Base-by-base conservation (phyloP, 2,329 filamentous ascomycete genomes). In the Colletotrichum aenigma region DNA sequence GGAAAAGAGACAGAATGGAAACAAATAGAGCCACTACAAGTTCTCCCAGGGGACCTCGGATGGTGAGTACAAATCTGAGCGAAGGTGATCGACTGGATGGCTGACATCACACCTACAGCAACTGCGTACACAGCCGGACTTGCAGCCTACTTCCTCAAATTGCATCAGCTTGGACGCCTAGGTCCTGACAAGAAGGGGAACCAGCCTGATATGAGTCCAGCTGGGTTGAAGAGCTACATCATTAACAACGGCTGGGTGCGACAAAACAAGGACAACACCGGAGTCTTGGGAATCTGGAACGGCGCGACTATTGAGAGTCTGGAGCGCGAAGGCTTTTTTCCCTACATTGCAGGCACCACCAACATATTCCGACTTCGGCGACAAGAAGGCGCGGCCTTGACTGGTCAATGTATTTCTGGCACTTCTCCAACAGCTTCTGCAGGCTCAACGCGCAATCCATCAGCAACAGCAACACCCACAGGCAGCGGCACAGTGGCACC, bases 31-130 rank as follows among this genome's bases (percentile, higher is more conserved):
- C 24, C 3, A 3, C 4, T 56, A 56, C 24, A 56, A 56, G 4
- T 24, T 24, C 24, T 56, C 52, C 24, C 52, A 56, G 24, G 52
- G 52, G 7, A 56, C 52, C 1, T 56, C 52, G 1, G 52, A 56
- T 28, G 21, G 52, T 56, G 24, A 28, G 52, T 18, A 56, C 21
- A 1, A 16, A 4, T 28, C 24, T 26, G 3, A 21, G 18, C 1
- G 0, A 21, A 21, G 18, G 3, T 21, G 18, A 21, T 0, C 10
- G 2, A 1, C 6, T 3, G 9, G 43, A 13, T 12, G 43, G 43
- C 43, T 48, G 43, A n/a, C 9, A 21, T 12, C 13, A 18, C 24
- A 24, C 24, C 0, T 15, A 3, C 21, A 56, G 52, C 52, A 56
- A 56, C 52, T 18, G 52, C 24, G 0, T 56, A 56, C 52, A 28